phyloP scores from a whole-genome alignment of 2,329 filamentous ascomycete species.

The Akanthomyces muscarius region DNA sequence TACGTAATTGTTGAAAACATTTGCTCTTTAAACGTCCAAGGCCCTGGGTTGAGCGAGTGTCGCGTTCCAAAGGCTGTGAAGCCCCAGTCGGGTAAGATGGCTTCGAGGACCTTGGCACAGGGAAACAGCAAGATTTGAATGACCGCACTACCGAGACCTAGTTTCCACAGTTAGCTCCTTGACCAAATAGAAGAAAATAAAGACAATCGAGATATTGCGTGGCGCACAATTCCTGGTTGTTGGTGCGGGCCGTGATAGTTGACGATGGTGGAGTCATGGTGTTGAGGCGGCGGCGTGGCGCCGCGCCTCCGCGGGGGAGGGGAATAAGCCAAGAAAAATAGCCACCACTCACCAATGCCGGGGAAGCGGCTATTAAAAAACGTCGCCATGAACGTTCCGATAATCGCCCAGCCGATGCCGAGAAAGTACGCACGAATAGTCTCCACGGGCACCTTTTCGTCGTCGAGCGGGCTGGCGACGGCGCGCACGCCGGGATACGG shows the following conservation, averaged over 20 bases:
- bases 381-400: constrained; percentile 37
- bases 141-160: constrained; percentile 32
- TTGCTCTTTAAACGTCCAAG: constrained; percentile 57
- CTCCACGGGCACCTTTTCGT: constrained; percentile 34
- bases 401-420: constrained; percentile 36
- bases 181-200: neutral
- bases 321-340: neutral
- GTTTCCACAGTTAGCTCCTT: neutral
- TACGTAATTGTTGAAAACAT: constrained; percentile 57
- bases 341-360: constrained; percentile 29
- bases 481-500: constrained; percentile 41
- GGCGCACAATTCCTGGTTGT: neutral
- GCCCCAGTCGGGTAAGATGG: constrained; percentile 41
- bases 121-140: constrained; percentile 46
- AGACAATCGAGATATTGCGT: neutral
- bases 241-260: neutral
- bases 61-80: constrained; percentile 38
- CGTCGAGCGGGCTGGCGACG: constrained; percentile 35
- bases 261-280: neutral
- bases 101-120: constrained; percentile 41
- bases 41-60: constrained; percentile 48
- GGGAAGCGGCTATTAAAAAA: constrained; percentile 41
- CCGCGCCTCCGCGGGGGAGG: neutral
- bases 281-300: neutral
- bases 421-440: constrained; percentile 41